Conservation (phyloP, 495 filamentous ascomycete genomes). For the Penicillium canariense region DNA sequence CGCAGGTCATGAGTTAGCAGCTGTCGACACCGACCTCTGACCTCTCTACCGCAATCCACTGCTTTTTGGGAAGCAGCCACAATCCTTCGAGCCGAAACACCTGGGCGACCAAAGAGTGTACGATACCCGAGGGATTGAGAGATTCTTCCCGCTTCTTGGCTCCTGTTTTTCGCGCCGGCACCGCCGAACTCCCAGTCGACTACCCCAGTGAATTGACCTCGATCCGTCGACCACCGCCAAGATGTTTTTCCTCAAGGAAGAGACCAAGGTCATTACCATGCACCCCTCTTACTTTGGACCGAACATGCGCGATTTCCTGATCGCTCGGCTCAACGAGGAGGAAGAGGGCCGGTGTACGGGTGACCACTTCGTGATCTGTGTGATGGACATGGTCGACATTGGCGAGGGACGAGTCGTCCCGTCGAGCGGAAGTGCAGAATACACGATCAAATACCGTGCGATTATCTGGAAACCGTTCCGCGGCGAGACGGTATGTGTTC, state of each 20-base stretch:
- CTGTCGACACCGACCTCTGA: constrained; percentile 10
- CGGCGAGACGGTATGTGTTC: constrained; percentile 78
- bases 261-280: constrained; percentile 87
- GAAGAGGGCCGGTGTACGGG: constrained; percentile 93
- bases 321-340: constrained; percentile 79
- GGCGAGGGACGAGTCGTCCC: constrained; percentile 90
- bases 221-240: constrained; percentile 9
- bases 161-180: background rate
- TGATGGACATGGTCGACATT: constrained; percentile 91
- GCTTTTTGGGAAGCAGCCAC: background rate
- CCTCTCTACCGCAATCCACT: background rate
- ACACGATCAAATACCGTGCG: constrained; percentile 89
- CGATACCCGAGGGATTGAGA: background rate
- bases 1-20: constrained; percentile 24
- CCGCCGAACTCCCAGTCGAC: background rate
- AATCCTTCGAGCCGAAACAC: background rate
- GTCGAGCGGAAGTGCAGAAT: constrained; percentile 84
- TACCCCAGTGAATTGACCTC: background rate
- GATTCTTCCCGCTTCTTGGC: background rate
- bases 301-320: constrained; percentile 85
- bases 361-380: constrained; percentile 91
- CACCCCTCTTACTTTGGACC: constrained; percentile 96
- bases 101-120: background rate
- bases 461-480: constrained; percentile 98
- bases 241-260: constrained; percentile 98